Evolutionary conservation across 306 rosid genomes (phyloP).

Genomic region (Casuarina cunninghamiana): DNA sequence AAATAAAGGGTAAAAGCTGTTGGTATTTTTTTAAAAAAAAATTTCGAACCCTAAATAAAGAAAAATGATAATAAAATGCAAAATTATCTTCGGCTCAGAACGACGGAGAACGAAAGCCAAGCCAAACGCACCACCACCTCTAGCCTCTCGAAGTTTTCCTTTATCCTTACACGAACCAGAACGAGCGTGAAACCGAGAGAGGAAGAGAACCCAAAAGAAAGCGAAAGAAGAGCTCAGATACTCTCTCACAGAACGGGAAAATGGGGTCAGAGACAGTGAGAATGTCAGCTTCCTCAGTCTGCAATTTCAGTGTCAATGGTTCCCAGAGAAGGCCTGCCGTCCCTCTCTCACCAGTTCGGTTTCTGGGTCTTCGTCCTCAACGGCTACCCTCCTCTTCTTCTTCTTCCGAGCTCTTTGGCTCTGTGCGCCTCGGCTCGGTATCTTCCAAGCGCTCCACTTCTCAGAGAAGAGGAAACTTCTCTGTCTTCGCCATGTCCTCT

Average conservation of each 20-base stretch:
- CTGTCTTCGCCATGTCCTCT: constrained; percentile 75
- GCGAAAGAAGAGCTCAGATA: neutral
- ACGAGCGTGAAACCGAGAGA: constrained; percentile 4
- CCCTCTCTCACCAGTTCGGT: constrained; percentile 47
- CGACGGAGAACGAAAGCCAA: neutral
- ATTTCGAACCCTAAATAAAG: neutral
- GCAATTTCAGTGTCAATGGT: constrained; percentile 51
- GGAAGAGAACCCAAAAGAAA: constrained; percentile 7
- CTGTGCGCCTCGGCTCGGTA: constrained; percentile 34
- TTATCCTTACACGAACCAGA: constrained; percentile 37
- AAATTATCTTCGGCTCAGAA: constrained; percentile 9
- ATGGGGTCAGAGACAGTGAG: constrained; percentile 76
- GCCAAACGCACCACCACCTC: constrained; percentile 17
- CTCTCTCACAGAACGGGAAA: neutral
- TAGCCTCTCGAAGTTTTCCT: neutral
- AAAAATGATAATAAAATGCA: constrained; percentile 10
- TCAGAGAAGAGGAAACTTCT: constrained; percentile 42
- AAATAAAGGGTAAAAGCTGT: no score
- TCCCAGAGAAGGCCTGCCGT: constrained; percentile 53
- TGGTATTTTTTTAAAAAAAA: neutral
- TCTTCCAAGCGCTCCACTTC: constrained; percentile 34
- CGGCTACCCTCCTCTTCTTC: constrained; percentile 54
- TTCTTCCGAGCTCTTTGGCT: constrained; percentile 54
- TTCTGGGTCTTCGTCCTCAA: constrained; percentile 46
- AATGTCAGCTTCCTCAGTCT: constrained; percentile 44